Evolutionary conservation across 495 filamentous ascomycete genomes (phyloP), one percentile per base, ranked within the genome.

Genomic region (Pseudoneurospora amorphoporcata): DNA sequence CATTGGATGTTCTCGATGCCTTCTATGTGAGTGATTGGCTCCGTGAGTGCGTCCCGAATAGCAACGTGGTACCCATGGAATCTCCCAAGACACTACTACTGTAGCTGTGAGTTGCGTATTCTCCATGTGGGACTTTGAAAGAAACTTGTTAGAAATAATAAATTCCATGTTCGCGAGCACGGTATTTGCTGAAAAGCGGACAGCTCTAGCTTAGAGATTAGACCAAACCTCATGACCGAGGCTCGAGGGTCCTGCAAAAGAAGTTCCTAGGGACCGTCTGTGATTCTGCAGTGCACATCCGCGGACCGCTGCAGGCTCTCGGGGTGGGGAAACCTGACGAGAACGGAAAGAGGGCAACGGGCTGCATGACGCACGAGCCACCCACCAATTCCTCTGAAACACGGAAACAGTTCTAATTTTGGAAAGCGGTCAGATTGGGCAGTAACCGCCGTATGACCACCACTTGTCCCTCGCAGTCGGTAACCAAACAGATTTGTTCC

Each of bases 311-410:
- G 53, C 53, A 61, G 53, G 8, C 53, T 61, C 53, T 8, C 12
- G 53, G 32, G 53, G 53, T 61, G 53, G 53, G 53, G 53, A 32
- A 29, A 70, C 39, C 23, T 70, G 69, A 70, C 69, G 39, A 41
- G 39, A 70, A 43, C 39, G 69, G 69, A 45, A 70, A 70, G 69
- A 39, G 69, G 39, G 39, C 69, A 70, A 45, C 40, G 53, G 53
- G 53, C 53, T 35, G 53, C 53, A 35, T 8, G 53, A 16, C 53
- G 69, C 69, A 70, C 69, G 42, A 43, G 23, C 69, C 69, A 70
- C 39, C 23, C 69, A 70, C 53, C 53, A 61, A 32, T 35, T 61
- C 53, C 29, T 16, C 12, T 61, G 53, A 61, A 61, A 61, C 53
- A 61, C 29, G 16, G 53, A 61, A 61, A 35, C 47, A 4, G 29